Evolutionary conservation across 345 rosid species (phyloP).

Genomic region (Salix viminalis): DNA sequence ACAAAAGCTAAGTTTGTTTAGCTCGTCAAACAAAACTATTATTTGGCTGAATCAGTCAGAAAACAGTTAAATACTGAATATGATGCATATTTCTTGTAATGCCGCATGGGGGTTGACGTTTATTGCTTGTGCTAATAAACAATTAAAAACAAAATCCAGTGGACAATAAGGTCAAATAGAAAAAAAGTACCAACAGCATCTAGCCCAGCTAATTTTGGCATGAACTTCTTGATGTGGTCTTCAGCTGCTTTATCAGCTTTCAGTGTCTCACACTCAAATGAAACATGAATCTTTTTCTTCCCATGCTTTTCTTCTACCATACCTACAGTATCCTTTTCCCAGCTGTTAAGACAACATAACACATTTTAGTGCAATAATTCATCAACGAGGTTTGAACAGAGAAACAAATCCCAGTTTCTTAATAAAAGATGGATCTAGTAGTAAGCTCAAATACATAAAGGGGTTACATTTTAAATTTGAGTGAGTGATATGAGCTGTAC

Average conservation of each 20-base stretch:
- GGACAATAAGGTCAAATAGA: background rate
- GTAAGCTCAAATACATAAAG: background rate
- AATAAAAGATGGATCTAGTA: background rate
- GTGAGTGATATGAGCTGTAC: background rate
- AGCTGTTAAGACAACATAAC: constrained; percentile 32
- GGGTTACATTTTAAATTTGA: background rate
- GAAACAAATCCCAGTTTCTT: background rate
- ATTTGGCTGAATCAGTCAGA: too few relatives aligned
- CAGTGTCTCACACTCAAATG: constrained; percentile 83
- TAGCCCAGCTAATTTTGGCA: constrained; percentile 82
- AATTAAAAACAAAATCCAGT: background rate
- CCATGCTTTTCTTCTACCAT: constrained; percentile 61
- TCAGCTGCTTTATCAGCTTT: constrained; percentile 90
- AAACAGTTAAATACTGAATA: too few relatives aligned
- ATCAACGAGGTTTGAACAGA: background rate
- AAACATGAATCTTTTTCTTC: constrained; percentile 57
- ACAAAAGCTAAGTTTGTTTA: too few relatives aligned
- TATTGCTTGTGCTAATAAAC: background rate
- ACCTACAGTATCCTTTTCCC: constrained; percentile 75
- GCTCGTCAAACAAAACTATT: too few relatives aligned
- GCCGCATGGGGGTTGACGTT: background rate
- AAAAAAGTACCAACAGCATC: constrained; percentile 68
- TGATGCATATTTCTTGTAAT: too few relatives aligned
- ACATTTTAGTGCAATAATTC: background rate
- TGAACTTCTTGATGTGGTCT: constrained; percentile 71